Evolutionary conservation across 73 alveolate species (phyloP), one percentile per base, ranked within the genome.

Genomic region (Paramecium octaurelia): DNA sequence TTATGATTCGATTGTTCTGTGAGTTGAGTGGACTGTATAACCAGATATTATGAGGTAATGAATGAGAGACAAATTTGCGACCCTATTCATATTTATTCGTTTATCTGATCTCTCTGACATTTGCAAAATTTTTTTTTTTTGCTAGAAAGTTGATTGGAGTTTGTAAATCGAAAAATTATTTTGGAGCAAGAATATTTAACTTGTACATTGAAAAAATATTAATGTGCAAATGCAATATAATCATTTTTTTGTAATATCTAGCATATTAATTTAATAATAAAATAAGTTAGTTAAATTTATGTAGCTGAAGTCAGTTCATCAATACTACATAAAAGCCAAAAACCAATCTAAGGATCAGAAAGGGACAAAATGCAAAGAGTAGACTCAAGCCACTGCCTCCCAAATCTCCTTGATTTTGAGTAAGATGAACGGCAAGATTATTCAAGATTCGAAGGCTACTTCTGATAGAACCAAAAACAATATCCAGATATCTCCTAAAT

Each of bases 131-230:
- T 34, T 34, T 64, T 64, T 64, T 59, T 14, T 64, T 64, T 10
- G 6, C 42, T 2, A 64, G 27, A 64, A 27, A 64, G 46, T 64
- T 64, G 50, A 64, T 27, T 23, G 84, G 84, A 3, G 84, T 64
- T 34, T 64, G 84, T 5, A 64, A 64, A 31, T 64, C 84, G 54
- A 64, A 27, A 64, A 64, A 64, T 64, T 64, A 20, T 27, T 64
- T 64, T 7, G 84, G 84, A 23, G 84, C 84, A 64, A 64, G 84
- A 64, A 64, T 64, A 64, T 64, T 64, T 64, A 64, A 64, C 84
- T 64, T 64, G 31, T 64, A 64, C 84, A 27, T 64, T 1, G 42
- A 18, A 34, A 64, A 64, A 11, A 31, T 21, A 64, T 64, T 64
- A 64, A 34, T 64, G 69, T 54, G 18, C 18, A 54, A 54, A 54